Conservation (phyloP, 2,329 filamentous ascomycete species). For the Ceratocystis eucalypticola region DNA sequence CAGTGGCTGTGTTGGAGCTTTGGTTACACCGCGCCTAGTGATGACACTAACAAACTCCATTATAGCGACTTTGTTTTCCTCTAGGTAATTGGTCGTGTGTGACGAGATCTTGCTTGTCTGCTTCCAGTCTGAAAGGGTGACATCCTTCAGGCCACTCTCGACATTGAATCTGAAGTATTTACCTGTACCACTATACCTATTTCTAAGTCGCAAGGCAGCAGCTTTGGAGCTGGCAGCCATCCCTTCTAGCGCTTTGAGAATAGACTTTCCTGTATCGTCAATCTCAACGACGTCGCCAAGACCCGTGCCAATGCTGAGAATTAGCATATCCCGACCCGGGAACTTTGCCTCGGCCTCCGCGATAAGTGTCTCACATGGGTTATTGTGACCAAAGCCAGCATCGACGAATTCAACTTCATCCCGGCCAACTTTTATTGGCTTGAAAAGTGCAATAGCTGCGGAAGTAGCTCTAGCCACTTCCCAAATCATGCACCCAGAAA, state of each 20-base stretch:
- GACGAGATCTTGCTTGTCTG: conserved; percentile 22
- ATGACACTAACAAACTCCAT: not conserved
- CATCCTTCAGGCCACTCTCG: conserved; percentile 23
- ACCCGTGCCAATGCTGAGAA: conserved; percentile 25
- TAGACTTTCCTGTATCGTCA: conserved; percentile 11
- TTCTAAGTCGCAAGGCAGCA: conserved; percentile 9
- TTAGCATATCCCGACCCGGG: conserved; percentile 19
- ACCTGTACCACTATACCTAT: conserved; percentile 19
- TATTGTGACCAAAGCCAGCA: conserved; percentile 22
- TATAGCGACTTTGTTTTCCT: conserved; percentile 8
- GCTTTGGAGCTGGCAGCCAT: not conserved
- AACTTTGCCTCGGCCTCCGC: conserved; percentile 23
- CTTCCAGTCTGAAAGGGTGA: conserved; percentile 23
- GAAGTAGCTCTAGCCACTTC: conserved; percentile 25
- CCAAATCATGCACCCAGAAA: conserved; percentile 24
- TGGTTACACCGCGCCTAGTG: not conserved
- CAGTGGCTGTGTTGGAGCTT: no score
- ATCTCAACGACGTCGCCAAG: conserved; percentile 21
- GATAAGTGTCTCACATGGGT: conserved; percentile 22
- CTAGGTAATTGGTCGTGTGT: conserved; percentile 22
- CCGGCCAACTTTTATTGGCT: conserved; percentile 24
- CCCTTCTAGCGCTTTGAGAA: not conserved
- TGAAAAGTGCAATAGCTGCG: conserved; percentile 25
- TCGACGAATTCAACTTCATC: conserved; percentile 25
- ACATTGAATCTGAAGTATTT: conserved; percentile 25